These are phyloP conservation scores for Onygena corvina DNA, from an alignment of 2,329 filamentous ascomycete genomes.

Conservation along the genomic window DNA sequence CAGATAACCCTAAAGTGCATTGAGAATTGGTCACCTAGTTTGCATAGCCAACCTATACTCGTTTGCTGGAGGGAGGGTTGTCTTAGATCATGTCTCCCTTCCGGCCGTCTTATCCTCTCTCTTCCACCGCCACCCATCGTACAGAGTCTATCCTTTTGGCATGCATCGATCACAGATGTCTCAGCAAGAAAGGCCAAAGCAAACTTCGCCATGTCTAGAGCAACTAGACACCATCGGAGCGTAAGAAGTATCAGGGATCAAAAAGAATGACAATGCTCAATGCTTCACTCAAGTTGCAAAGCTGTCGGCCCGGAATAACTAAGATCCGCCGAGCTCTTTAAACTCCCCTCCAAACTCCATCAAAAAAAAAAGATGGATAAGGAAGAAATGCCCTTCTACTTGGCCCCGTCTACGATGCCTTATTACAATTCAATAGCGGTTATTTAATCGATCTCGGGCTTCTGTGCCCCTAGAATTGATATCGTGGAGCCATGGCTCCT, in stretches of 20 bases:
- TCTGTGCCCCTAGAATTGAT: not conserved
- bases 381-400: not conserved
- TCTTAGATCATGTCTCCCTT: not conserved
- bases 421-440: not conserved
- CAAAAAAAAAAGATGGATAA: slow-evolving; percentile 2
- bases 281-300: no score
- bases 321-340: slow-evolving; percentile 1
- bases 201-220: no score
- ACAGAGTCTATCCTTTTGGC: not conserved
- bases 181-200: not conserved
- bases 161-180: not conserved
- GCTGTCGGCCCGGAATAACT: not conserved
- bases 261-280: not conserved
- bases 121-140: not conserved
- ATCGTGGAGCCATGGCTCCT: not conserved
- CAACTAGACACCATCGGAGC: no score
- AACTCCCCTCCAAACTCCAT: slow-evolving; percentile 2
- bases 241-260: no score
- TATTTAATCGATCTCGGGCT: not conserved
- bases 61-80: not conserved
- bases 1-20: no score
- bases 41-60: no score
- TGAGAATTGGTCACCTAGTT: no score
- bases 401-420: not conserved
- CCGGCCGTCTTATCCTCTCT: not conserved